Base-by-base conservation (phyloP, 805 yeast genomes). In the Myxozyma kluyveri region DNA sequence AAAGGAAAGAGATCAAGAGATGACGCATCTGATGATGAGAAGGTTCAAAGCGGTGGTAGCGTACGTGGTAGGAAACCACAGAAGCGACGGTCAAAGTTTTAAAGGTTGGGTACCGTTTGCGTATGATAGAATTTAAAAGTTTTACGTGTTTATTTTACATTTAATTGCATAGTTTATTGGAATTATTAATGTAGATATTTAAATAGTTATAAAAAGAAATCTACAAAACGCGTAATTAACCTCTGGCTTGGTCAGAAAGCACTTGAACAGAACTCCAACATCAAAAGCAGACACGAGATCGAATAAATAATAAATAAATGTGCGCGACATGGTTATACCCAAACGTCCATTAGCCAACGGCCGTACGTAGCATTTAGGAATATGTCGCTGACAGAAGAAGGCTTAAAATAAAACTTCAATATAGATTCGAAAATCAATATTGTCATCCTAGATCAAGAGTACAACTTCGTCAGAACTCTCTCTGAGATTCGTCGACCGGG, bases 301-400 rank as follows among this genome's bases (percentile, higher is more conserved):
- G 38, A 22, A 7, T 27, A 21, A 44, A 43, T 39, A 24, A 56
- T 44, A 49, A 55, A 51, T 48, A 68, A 64, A 83, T 91, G 97
- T 91, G 70, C 75, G 95, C 97, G 83, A 88, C 95, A 91, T 90
- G 98, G 98, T 90, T 90, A 87, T 87, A 89, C 98, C 91, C 96
- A 87, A 88, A 82, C 93, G 96, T 84, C 83, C 81, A 91, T 77
- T 66, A 82, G 95, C 82, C 93, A 76, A 79, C 76, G 86, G 82
- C 84, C 86, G 81, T 86, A 78, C 96, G 95, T 84, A 90, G 91
- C 82, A 96, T 88, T 79, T 86, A 91, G 98, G 98, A 91, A 91
- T 91, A 91, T 91, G 95, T 91, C 81, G 96, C 95, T 73, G 83
- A 78, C 70, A 72, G 79, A 74, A 71, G 67, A 67, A 72, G 73